Evolutionary conservation across 2,329 filamentous ascomycete species (phyloP), one percentile per base, ranked within the genome.

Genomic region (Piedraia hortae): DNA sequence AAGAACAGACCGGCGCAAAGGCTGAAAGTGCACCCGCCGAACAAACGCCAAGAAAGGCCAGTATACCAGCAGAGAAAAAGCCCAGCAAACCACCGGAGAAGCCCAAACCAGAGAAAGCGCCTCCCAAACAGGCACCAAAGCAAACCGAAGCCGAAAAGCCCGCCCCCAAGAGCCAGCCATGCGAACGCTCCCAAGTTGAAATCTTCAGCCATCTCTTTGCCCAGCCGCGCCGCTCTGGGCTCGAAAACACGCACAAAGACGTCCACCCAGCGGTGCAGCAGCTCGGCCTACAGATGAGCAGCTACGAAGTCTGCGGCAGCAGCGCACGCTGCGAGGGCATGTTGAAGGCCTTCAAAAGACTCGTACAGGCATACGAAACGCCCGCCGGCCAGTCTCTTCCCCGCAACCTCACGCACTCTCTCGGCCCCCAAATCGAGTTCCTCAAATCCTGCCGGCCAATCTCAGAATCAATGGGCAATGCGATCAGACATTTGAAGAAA

Each of bases 401-500:
- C 10, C 69, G 85, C 15, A 80, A 97, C 50, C 67, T 97, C 36
- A 72, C 74, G 6, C 77, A 93, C 45, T 67, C 77, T 31, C 64
- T 97, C 27, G 85, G 78, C 38, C 75, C 80, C 16, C 85, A 97
- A 47, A 91, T 97, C 39, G 78, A 88, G 32, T 91, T 88, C 41
- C 60, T 97, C 28, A 74, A 75, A 28, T 77, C 77, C 33, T 91
- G 80, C 40, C 68, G 85, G n/a, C 80, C 85, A 15, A 73, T 97
- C 48, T 88, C 75, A 33, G 85, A 90, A 46, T 77, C 75, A 29
- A 90, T 93, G 68, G 85, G 85, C 28, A 97, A 93, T 44, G 78
- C 78, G 16, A 89, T 97, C 41, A 65, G 85, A 24, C 82, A 78
- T 57, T 59, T 97, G 21, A 97, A 97, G 53, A 63, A 90, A 21